Percentiles rank a stretch among this genome's conserved stretches.
These are phyloP conservation scores for Penicillium paneum DNA, from an alignment of 2,329 filamentous ascomycete species.

Conservation along the genomic window DNA sequence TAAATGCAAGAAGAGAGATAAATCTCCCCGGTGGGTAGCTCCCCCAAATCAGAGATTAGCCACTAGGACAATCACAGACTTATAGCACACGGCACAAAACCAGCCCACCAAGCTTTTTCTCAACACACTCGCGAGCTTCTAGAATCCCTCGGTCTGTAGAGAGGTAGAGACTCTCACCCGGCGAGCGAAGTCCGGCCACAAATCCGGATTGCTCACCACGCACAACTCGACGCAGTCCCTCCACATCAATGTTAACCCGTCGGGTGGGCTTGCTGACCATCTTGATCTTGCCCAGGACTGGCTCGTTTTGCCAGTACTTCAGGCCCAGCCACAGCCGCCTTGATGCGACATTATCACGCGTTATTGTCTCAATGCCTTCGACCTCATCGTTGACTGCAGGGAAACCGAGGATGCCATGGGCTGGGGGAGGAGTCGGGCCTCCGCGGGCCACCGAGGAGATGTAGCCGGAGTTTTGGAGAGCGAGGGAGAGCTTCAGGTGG, in stretches of 20 bases:
- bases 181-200: slow-evolving; percentile 66
- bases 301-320: slow-evolving; percentile 83
- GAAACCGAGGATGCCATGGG: slow-evolving; percentile 53
- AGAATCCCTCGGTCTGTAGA: slow-evolving; percentile 73
- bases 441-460: slow-evolving; percentile 74
- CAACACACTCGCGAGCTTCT: slow-evolving; percentile 78
- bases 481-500: slow-evolving; percentile 71
- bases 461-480: slow-evolving; percentile 79
- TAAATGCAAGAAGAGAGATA: slow-evolving; percentile 33
- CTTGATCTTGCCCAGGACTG: slow-evolving; percentile 67
- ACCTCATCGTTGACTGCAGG: slow-evolving; percentile 41
- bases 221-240: slow-evolving; percentile 62
- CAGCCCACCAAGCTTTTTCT: slow-evolving; percentile 75
- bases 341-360: slow-evolving; percentile 66
- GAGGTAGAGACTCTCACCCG: slow-evolving; percentile 81
- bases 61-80: slow-evolving; percentile 6
- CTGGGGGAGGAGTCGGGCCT: slow-evolving; percentile 57
- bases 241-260: slow-evolving; percentile 62
- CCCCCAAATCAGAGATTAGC: slow-evolving; percentile 9
- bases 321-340: slow-evolving; percentile 82
- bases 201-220: slow-evolving; percentile 65
- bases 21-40: slow-evolving; percentile 16
- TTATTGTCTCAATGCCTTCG: slow-evolving; percentile 53
- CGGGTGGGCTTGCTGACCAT: slow-evolving; percentile 73
- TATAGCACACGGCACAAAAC: slow-evolving; percentile 67